A percentile compares a stretch with the other conserved stretches of the same genome.
These are phyloP conservation scores for Closterium sp. DNA, from an alignment of 139 green algal species.

Conservation along the genomic window DNA sequence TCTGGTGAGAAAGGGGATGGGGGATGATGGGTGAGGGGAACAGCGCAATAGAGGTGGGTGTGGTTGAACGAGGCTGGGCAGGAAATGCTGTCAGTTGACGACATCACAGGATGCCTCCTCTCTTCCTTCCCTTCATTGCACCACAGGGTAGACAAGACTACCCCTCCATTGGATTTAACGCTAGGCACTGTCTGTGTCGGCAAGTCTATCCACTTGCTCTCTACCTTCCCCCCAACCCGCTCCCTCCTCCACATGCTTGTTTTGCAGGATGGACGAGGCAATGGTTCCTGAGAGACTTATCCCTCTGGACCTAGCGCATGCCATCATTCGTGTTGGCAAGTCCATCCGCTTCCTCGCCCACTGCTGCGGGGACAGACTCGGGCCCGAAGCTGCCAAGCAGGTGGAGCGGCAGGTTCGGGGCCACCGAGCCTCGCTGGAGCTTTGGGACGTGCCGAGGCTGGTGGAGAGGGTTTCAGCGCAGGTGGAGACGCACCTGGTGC, in stretches of 20 bases:
- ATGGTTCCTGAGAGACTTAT: not conserved
- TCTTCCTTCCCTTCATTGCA: not conserved
- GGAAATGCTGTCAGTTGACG: no score
- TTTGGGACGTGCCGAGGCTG: not conserved
- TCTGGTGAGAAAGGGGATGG: not conserved
- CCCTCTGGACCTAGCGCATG: not conserved
- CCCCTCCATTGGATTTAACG: no score
- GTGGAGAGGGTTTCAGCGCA: not conserved
- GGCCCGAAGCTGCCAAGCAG: not conserved
- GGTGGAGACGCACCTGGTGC: not conserved
- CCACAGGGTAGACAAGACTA: no score
- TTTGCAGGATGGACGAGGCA: not conserved
- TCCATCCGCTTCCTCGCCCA: not conserved
- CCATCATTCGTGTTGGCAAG: not conserved
- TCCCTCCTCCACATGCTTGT: no score
- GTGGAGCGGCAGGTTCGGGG: not conserved
- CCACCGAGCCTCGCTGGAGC: not conserved
- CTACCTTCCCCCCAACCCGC: no score
- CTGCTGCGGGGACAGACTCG: not conserved
- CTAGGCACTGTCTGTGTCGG: not conserved
- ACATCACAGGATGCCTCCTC: no score
- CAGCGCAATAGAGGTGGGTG: not conserved
- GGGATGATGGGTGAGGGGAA: not conserved
- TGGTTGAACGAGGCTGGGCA: not conserved
- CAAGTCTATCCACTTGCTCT: not conserved